Evolutionary conservation across 2,329 filamentous ascomycete species (phyloP).

Genomic region (Fusarium neocosmosporiellum): DNA sequence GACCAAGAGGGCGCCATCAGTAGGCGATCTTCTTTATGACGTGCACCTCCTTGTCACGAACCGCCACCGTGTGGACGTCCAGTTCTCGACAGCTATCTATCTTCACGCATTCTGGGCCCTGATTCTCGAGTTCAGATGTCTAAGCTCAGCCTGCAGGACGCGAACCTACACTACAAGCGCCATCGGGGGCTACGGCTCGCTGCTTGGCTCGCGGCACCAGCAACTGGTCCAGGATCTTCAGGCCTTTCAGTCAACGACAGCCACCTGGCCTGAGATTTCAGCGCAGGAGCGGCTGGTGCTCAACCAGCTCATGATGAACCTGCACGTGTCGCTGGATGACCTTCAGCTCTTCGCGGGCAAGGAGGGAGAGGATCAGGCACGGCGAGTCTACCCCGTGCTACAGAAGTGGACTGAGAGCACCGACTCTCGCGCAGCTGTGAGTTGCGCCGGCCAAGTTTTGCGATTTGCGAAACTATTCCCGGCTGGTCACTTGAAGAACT

Average conservation of each 20-base stretch:
- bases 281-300: conserved; percentile 60
- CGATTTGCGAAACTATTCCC: conserved; percentile 68
- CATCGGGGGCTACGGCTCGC: conserved; percentile 54
- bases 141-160: conserved; percentile 61
- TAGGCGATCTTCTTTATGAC: conserved; percentile 68
- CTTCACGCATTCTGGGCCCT: conserved; percentile 74
- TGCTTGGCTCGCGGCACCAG: conserved; percentile 67
- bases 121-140: conserved; percentile 74
- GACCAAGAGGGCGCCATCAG: conserved; percentile 59
- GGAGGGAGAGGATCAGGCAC: conserved; percentile 73
- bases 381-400: conserved; percentile 66
- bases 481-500: conserved; percentile 67
- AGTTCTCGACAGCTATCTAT: conserved; percentile 68
- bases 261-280: conserved; percentile 57
- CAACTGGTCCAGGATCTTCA: conserved; percentile 70
- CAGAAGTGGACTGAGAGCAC: conserved; percentile 68
- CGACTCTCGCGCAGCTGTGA: conserved; percentile 70
- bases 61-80: conserved; percentile 64
- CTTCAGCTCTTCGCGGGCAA: conserved; percentile 76
- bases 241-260: conserved; percentile 57
- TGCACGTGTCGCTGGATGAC: conserved; percentile 73
- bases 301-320: conserved; percentile 69
- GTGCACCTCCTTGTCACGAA: conserved; percentile 62
- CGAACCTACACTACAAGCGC: conserved; percentile 59
- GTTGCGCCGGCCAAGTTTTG: conserved; percentile 75